Evolutionary conservation across 495 filamentous ascomycete species (phyloP), one percentile per base, ranked within the genome.

Genomic region (Massariosphaeria phaeospora): DNA sequence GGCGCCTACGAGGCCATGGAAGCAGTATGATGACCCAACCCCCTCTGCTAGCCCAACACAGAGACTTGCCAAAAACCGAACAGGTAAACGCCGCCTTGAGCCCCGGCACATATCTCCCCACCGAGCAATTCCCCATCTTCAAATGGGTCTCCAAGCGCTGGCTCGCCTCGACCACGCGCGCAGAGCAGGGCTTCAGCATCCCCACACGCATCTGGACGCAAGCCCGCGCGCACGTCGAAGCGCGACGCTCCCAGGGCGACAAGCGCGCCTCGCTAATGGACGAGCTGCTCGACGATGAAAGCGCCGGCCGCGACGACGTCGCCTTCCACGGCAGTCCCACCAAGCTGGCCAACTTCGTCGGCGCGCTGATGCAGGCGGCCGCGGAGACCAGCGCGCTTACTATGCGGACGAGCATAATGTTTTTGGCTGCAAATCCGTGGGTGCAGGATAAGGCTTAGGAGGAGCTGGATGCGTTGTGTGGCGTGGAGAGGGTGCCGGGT

Each of bases 401-500:
- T 15, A 45, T 58, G 40, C 40, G 30, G 20, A 58, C 47, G 10
- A 44, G 39, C 31, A 47, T 52, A 30, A n/a, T 58, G 40, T 51
- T 34, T 46, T 48, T 58, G n/a, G 55, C 47, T 26, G 47, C 23
- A 5, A 38, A 58, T 23, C 47, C 55, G 15, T 52, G 48, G 43
- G 69, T 70, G 35, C 64, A 67, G 45, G 63, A 53, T 26, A 63
- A 57, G 17, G 54, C 61, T 3, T 35, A 49, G 62, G 55, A 15
- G 17, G 44, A 57, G 36, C 35, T 57, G 13, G 68, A 73, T 43
- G 9, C 35, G 9, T 49, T 73, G 4, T 26, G 69, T 21, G 71
- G 66, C 1, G 59, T 63, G 17, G 61, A 68, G 10, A 45, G 69
- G 11, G 44, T 64, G 0, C 75, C 75, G 0, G 50, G 25, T 1